These are phyloP conservation scores for Jacaranda mimosifolia DNA, from an alignment of 257 asterid genomes.

Conservation along the genomic window DNA sequence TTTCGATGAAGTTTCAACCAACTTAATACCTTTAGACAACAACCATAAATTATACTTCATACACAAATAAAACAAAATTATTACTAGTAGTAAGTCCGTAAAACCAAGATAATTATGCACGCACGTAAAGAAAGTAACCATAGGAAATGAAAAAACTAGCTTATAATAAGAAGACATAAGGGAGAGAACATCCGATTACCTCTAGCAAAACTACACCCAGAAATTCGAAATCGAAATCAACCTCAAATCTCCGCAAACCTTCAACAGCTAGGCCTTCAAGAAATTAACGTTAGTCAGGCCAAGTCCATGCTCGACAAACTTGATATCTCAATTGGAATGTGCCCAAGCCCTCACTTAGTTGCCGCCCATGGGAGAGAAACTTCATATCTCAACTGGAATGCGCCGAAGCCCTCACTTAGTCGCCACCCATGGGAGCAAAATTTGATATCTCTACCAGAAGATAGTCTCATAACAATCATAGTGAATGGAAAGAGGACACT, in stretches of 20 bases:
- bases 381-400: too few relatives aligned
- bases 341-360: too few relatives aligned
- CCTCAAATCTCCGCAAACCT: conserved; percentile 50
- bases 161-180: conserved; percentile 65
- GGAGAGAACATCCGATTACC: conserved; percentile 62
- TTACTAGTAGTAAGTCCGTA: background rate
- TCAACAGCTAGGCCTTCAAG: conserved; percentile 61
- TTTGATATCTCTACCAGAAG: too few relatives aligned
- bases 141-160: conserved; percentile 31
- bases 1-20: background rate
- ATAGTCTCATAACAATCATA: too few relatives aligned
- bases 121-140: conserved; percentile 2
- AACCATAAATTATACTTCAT: background rate
- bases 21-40: background rate
- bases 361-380: too few relatives aligned
- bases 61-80: background rate
- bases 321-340: too few relatives aligned
- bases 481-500: too few relatives aligned
- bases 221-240: conserved; percentile 70
- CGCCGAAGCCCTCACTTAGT: too few relatives aligned
- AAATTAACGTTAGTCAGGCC: conserved; percentile 59
- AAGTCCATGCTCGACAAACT: too few relatives aligned
- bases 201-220: conserved; percentile 86
- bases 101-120: background rate
- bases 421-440: too few relatives aligned